Evolutionary conservation across 805 yeast species (phyloP).

Genomic region (Wickerhamiella australiensis): DNA sequence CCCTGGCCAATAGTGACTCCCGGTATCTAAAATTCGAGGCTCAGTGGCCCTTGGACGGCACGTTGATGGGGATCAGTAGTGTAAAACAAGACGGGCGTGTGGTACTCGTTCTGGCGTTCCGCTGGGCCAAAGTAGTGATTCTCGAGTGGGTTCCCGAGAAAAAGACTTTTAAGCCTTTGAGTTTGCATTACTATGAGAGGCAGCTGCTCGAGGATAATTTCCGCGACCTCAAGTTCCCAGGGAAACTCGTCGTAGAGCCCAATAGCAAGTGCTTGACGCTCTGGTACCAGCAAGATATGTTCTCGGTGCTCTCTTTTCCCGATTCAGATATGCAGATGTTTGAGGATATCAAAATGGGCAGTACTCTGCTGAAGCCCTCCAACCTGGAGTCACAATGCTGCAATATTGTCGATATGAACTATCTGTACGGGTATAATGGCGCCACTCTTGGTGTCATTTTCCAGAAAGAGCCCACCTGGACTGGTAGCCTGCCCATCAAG

Average conservation of each 20-base stretch:
- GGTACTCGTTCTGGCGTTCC: slow-evolving; percentile 51
- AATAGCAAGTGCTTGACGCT: slow-evolving; percentile 38
- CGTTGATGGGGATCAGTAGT: slow-evolving; percentile 39
- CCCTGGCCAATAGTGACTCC: slow-evolving; percentile 9
- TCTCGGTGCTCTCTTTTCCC: slow-evolving; percentile 42
- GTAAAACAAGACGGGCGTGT: slow-evolving; percentile 38
- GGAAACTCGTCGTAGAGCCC: slow-evolving; percentile 52
- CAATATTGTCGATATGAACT: slow-evolving; percentile 59
- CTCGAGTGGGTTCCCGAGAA: slow-evolving; percentile 51
- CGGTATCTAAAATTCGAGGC: slow-evolving; percentile 34
- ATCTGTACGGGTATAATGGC: slow-evolving; percentile 60
- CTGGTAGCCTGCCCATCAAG: slow-evolving; percentile 50
- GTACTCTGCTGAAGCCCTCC: slow-evolving; percentile 47
- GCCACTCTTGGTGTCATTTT: slow-evolving; percentile 67
- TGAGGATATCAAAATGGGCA: slow-evolving; percentile 29
- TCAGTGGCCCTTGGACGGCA: slow-evolving; percentile 66
- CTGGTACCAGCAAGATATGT: slow-evolving; percentile 44
- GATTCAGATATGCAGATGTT: slow-evolving; percentile 25
- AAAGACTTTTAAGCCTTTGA: slow-evolving; percentile 53
- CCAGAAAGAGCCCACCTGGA: slow-evolving; percentile 59
- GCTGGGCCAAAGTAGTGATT: slow-evolving; percentile 65
- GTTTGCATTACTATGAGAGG: slow-evolving; percentile 78
- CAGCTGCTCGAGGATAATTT: slow-evolving; percentile 34
- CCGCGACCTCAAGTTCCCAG: slow-evolving; percentile 25
- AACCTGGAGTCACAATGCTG: slow-evolving; percentile 45